Evolutionary conservation across 2,329 filamentous ascomycete genomes (phyloP), one percentile per base, ranked within the genome.

Genomic region (Colletotrichum sp.): DNA sequence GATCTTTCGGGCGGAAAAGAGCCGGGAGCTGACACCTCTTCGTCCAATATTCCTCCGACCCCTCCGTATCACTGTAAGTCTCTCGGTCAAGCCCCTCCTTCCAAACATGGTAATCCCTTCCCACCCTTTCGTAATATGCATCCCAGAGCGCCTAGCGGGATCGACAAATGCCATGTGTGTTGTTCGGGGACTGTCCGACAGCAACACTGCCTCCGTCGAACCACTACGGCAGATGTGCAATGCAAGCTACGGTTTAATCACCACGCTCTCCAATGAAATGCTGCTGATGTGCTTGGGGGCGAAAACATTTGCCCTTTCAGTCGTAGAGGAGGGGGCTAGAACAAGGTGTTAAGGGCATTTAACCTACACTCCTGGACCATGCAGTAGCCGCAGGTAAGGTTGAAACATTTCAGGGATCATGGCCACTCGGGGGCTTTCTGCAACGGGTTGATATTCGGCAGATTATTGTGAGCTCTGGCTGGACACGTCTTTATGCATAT

Each of bases 381-480:
- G 57, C 55, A n/a, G 24, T 34, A 36, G 64, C 30, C 26, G 57
- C 16, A 38, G 36, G 34, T 13, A 67, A 32, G 38, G 60, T 32
- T 68, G 70, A 75, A 73, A 68, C 69, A 34, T 18, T 64, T 13
- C 55, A 73, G 55, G 64, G 73, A 67, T 73, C 61, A 55, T 57
- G 69, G 69, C 26, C 32, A 9, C 21, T 67, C 67, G 61, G 61
- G 34, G 36, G 18, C 34, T 75, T 52, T 66, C 67, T 66, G 63
- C 28, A 32, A 66, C 34, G 43, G 43, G 26, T 24, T 64, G 43
- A 58, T 30, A 36, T 43, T 64, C 63, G 73, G 70, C 38, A 58
- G 10, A 48, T 48, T 24, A 18, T 43, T 26, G 28, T 34, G 68
- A 67, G 63, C 68, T 38, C 48, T 18, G 30, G 43, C 52, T 24